Evolutionary conservation across 208 protist genomes (phyloP).

Genomic region (Leishmania tropica): DNA sequence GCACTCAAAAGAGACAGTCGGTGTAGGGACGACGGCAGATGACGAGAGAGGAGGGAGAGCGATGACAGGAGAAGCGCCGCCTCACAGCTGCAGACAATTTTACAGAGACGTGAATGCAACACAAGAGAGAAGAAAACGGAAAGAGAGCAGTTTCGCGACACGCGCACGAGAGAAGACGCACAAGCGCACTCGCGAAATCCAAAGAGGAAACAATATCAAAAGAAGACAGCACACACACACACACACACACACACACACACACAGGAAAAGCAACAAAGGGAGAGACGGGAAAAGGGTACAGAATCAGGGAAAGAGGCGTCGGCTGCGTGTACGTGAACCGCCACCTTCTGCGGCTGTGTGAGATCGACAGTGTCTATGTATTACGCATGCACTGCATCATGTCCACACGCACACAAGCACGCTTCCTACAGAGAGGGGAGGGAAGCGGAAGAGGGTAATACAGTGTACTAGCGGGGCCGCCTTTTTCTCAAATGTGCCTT

Average conservation of each 20-base stretch:
- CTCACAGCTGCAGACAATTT: background rate
- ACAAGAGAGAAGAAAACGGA: no score
- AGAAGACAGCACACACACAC: background rate
- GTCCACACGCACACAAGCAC: background rate
- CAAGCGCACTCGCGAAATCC: no score
- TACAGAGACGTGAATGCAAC: no score
- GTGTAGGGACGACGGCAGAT: background rate
- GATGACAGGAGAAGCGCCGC: background rate
- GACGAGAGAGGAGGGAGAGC: background rate
- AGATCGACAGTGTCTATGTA: no score
- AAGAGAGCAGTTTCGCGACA: no score
- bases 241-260: no score
- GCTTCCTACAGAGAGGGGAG: background rate
- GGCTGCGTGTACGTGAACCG: background rate
- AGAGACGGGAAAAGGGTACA: background rate
- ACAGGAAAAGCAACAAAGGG: background rate
- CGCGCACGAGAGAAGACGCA: no score
- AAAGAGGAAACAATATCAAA: no score
- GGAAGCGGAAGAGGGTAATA: background rate
- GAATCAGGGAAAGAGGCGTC: background rate
- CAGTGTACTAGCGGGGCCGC: background rate
- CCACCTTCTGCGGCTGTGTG: background rate
- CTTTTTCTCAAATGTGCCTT: background rate
- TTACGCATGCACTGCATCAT: background rate
- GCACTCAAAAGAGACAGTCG: background rate